A percentile compares a stretch with the other conserved stretches of the same genome.
Evolutionary conservation across 225 moss, liverwort and hornwort genomes (phyloP).

Genomic region (Neckera pumila): DNA sequence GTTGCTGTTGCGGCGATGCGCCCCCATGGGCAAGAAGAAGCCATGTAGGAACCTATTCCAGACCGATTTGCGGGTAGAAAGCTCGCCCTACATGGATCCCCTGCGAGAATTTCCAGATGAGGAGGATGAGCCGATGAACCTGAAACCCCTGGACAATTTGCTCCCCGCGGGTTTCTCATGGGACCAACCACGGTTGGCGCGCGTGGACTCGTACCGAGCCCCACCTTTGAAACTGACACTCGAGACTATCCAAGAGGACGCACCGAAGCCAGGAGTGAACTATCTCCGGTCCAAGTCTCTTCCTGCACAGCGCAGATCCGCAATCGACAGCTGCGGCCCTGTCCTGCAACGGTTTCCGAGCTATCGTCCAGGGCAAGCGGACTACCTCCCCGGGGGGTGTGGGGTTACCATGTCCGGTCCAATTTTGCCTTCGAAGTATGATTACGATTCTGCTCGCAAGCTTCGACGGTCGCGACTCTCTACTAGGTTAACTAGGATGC

Average conservation of each 20-base stretch:
- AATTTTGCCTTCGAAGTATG: conserved; percentile 1
- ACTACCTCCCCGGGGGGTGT: not conserved
- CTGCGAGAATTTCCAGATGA: not conserved
- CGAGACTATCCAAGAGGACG: conserved; percentile 37
- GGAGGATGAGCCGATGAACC: not conserved
- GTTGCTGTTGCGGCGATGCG: not conserved
- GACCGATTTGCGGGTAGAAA: conserved; percentile 14
- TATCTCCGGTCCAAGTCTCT: conserved; percentile 33
- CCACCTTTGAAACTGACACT: conserved; percentile 23
- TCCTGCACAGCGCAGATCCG: not conserved
- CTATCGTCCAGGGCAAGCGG: conserved; percentile 6
- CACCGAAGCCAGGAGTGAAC: not conserved
- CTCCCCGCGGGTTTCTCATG: not conserved
- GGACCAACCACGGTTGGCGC: conserved; percentile 15
- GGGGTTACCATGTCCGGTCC: conserved; percentile 24
- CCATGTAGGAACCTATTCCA: not conserved
- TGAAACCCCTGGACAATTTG: not conserved
- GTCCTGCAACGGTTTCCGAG: conserved; percentile 1
- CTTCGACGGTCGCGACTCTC: conserved; percentile 10
- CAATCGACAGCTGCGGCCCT: not conserved
- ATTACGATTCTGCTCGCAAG: not conserved
- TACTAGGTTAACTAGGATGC: not conserved
- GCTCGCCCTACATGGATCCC: not conserved
- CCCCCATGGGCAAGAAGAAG: conserved; percentile 15
- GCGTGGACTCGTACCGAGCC: conserved; percentile 23